Conservation (phyloP, 257 asterid species). For the Echites panduratus region DNA sequence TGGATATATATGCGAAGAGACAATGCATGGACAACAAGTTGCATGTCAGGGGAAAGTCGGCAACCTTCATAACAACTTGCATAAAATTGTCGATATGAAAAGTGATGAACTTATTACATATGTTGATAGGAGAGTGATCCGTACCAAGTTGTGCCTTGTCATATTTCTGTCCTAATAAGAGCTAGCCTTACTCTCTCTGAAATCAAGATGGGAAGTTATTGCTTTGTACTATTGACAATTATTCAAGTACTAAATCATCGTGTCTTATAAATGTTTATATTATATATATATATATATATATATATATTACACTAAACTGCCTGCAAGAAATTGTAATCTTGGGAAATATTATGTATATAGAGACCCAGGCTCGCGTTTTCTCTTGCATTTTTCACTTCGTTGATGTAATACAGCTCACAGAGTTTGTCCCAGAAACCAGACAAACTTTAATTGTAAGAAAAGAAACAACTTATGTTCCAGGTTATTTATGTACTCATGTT, state of each 20-base stretch:
- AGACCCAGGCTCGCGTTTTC: too few relatives aligned
- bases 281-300: too few relatives aligned
- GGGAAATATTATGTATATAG: too few relatives aligned
- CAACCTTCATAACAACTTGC: constrained; percentile 5
- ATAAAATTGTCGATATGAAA: not conserved
- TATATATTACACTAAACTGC: too few relatives aligned
- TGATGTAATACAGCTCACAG: not conserved
- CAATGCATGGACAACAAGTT: constrained; percentile 9
- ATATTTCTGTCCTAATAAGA: not conserved
- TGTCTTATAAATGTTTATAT: too few relatives aligned
- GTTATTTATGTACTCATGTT: not conserved
- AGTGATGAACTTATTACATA: not conserved
- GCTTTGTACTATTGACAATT: not conserved
- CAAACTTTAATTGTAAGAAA: not conserved
- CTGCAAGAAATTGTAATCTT: too few relatives aligned
- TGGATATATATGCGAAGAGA: not conserved
- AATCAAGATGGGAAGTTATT: not conserved
- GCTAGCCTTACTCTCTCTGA: not conserved
- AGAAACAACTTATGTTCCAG: not conserved
- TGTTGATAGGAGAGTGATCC: not conserved
- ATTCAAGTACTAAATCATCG: too few relatives aligned
- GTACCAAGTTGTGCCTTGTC: constrained; percentile 1
- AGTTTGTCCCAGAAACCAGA: not conserved
- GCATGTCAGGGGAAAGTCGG: not conserved
- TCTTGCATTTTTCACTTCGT: not conserved